Percentiles rank a stretch among this genome's conserved stretches.
Evolutionary conservation across 768 basidiomycete genomes (phyloP).

Genomic region (Naematelia encephala): DNA sequence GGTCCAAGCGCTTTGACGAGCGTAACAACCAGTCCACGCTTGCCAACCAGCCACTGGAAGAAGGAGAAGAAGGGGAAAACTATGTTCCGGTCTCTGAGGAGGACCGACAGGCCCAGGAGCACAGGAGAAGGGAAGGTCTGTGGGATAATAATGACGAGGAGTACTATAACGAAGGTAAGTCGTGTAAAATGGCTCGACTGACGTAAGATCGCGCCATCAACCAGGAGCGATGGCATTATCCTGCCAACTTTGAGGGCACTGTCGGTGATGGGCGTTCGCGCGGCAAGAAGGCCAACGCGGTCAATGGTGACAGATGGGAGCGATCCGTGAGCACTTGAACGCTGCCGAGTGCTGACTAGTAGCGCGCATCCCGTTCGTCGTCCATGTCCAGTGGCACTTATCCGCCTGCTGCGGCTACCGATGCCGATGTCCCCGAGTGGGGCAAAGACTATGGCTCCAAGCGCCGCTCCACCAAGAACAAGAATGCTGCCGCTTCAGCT

Average conservation of each 20-base stretch:
- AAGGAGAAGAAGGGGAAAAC: constrained; percentile 61
- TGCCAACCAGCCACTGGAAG: constrained; percentile 69
- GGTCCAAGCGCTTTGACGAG: constrained; percentile 83
- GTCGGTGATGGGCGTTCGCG: constrained; percentile 28
- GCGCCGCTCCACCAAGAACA: constrained; percentile 19
- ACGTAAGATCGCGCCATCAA: constrained; percentile 46
- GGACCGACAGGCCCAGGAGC: constrained; percentile 29
- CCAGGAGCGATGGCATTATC: constrained; percentile 50
- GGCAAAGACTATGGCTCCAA: constrained; percentile 49
- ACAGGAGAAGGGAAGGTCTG: constrained; percentile 41
- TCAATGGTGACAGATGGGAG: constrained; percentile 39
- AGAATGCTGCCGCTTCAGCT: constrained; percentile 16
- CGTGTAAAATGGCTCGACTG: neutral
- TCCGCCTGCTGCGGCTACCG: constrained; percentile 23
- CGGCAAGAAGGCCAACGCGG: constrained; percentile 12
- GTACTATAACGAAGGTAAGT: constrained; percentile 49
- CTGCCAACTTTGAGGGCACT: constrained; percentile 51
- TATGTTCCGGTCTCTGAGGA: constrained; percentile 36
- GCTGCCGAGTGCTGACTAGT: neutral
- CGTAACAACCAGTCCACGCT: constrained; percentile 67
- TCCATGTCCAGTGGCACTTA: constrained; percentile 6
- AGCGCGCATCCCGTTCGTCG: constrained; percentile 18
- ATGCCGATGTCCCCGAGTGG: constrained; percentile 50
- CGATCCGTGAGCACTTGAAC: constrained; percentile 16
- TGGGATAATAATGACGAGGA: constrained; percentile 47